Base-by-base conservation (phyloP, 1,284 basidiomycete species). In the Microbotryomycetes sp. region DNA sequence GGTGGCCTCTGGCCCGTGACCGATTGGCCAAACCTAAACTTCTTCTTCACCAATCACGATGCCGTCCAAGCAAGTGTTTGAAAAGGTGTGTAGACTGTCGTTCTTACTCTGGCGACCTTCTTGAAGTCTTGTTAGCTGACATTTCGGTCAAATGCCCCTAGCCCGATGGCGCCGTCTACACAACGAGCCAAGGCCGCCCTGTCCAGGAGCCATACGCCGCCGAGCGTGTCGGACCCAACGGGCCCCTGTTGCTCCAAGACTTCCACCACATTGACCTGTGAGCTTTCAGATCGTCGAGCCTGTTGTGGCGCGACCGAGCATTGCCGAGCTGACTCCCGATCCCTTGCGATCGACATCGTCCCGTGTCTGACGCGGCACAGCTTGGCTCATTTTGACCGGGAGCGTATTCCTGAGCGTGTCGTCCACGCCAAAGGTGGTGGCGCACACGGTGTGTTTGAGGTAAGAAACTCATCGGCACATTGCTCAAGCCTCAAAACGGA, bases 321-420 rank as follows among this genome's bases (percentile, higher is more conserved):
- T 18, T 18, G 35, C 35, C 18, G 9, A 9, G 35, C 9, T 41
- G 35, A 11, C 35, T 9, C 35, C 18, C 35, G 35, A 41, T 41
- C 35, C 35, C 11, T 41, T 41, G 35, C n/a, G n/a, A n/a, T n/a
- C 18, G 35, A 18, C 9, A 11, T 41, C 18, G 28, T 46, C 15
- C 5, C 24, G 18, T n/a, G 21, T 29, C 28, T 29, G 85, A 18
- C 18, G 35, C 11, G 91, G 74, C 89, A 93, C 77, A 80, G 89
- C 59, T 82, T 94, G 68, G 85, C 88, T 46, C 90, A 93, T 81
- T 93, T 94, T 73, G 88, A 89, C 77, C 84, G 89, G 59, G 91
- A 96, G 79, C 86, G 92, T 76, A 93, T 97, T 73, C 92, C 92
- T 23, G 93, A 94, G 81, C 89, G 91, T 76, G 88, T 92, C 57